Conservation (phyloP, 208 protist genomes). For the Trichomonas vaginalis region DNA sequence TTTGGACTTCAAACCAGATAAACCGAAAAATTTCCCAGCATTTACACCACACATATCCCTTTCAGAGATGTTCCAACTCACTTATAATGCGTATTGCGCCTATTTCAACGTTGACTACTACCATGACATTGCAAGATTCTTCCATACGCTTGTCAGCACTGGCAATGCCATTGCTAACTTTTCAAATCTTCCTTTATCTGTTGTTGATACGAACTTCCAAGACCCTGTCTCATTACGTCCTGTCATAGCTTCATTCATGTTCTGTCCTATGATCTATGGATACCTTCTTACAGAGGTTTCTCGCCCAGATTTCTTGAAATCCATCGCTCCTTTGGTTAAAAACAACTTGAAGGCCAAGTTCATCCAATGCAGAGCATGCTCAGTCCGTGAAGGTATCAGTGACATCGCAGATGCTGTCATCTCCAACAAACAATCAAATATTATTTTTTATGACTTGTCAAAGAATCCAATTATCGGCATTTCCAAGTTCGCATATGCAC, state of each 20-base stretch:
- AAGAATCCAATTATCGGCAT: neutral
- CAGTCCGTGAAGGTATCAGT: neutral
- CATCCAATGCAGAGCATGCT: neutral
- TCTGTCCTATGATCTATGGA: neutral
- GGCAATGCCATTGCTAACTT: neutral
- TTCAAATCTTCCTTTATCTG: neutral
- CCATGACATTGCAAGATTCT: neutral
- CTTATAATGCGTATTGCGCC: neutral
- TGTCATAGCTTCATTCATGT: neutral
- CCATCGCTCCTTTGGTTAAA: neutral
- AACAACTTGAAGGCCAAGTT: neutral
- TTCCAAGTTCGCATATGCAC: neutral
- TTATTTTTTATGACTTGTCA: neutral
- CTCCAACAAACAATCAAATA: neutral
- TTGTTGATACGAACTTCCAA: neutral
- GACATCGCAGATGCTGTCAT: neutral
- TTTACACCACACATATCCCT: neutral
- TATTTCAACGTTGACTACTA: neutral
- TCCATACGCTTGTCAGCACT: neutral
- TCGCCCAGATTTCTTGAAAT: neutral
- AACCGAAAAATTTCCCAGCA: neutral
- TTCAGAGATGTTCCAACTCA: conserved; percentile 1
- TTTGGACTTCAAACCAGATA: neutral
- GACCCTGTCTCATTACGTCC: neutral
- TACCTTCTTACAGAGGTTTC: neutral